phyloP scores from a whole-genome alignment of 1,284 basidiomycete species.

The Ceratobasidium sp. region DNA sequence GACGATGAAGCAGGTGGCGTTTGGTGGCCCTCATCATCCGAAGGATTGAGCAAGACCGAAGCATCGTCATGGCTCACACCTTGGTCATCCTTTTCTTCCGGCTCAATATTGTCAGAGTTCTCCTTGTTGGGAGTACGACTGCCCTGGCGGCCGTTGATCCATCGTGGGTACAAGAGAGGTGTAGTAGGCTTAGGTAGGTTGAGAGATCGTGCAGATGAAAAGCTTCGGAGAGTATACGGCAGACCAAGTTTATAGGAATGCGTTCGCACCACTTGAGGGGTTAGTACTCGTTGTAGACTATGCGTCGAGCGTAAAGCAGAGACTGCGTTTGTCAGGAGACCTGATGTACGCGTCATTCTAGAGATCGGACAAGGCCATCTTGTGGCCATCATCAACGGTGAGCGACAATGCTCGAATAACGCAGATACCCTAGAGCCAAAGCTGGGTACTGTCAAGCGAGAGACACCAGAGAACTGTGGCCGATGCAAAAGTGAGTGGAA shows the following conservation, averaged over 20 bases:
- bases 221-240: background rate
- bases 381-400: conserved; percentile 17
- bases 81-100: conserved; percentile 26
- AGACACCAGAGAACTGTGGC: background rate
- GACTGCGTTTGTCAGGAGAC: background rate
- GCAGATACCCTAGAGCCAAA: background rate
- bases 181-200: conserved; percentile 46
- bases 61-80: conserved; percentile 12
- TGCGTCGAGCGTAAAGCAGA: conserved; percentile 1
- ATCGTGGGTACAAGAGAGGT: conserved; percentile 50
- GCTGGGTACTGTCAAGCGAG: background rate
- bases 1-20: conserved; percentile 44
- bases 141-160: conserved; percentile 49
- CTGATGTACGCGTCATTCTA: conserved; percentile 36
- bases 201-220: conserved; percentile 23
- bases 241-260: background rate
- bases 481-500: background rate
- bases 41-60: conserved; percentile 23
- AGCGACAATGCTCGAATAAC: background rate
- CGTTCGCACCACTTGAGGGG: background rate
- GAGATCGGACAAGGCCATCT: conserved; percentile 29
- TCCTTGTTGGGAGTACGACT: conserved; percentile 6
- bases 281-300: background rate
- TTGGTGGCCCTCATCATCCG: conserved; percentile 40
- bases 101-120: conserved; percentile 8